Conservation (phyloP, 1,284 basidiomycete species). For the Tremellales sp. region DNA sequence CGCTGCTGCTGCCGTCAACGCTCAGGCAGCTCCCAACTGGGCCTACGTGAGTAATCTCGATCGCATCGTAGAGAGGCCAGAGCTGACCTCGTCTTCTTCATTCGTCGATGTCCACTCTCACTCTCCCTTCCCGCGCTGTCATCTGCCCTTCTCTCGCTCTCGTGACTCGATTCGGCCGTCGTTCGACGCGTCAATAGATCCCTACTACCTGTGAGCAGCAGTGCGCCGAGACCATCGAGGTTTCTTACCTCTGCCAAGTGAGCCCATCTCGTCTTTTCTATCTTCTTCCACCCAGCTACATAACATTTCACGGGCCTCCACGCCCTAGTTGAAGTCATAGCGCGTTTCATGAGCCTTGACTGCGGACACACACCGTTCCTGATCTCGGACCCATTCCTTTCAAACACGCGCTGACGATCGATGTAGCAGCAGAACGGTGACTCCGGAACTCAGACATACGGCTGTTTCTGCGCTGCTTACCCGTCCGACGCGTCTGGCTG, state of each 20-base stretch:
- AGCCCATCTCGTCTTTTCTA: slow-evolving; percentile 10
- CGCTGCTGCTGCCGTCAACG: slow-evolving; percentile 27
- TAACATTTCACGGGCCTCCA: background rate
- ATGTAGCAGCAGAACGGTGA: slow-evolving; percentile 20
- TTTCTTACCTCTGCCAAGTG: slow-evolving; percentile 35
- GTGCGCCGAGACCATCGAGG: slow-evolving; percentile 36
- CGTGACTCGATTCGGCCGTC: background rate
- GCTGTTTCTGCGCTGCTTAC: slow-evolving; percentile 43
- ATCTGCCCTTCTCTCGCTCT: background rate
- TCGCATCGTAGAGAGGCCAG: background rate
- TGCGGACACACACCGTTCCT: background rate
- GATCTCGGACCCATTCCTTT: background rate
- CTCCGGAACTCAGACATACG: slow-evolving; percentile 30
- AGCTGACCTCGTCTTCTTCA: background rate
- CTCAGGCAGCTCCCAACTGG: slow-evolving; percentile 43
- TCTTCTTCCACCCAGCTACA: background rate
- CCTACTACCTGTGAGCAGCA: slow-evolving; percentile 34
- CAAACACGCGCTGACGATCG: background rate
- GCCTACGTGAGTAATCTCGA: slow-evolving; percentile 23
- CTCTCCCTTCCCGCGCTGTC: too few relatives aligned
- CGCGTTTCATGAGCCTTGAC: background rate
- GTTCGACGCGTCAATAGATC: slow-evolving; percentile 21
- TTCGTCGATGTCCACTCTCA: too few relatives aligned
- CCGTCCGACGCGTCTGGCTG: slow-evolving; percentile 38
- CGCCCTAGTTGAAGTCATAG: background rate